Conservation (phyloP, 345 rosid genomes). For the Syzygium oleosum region DNA sequence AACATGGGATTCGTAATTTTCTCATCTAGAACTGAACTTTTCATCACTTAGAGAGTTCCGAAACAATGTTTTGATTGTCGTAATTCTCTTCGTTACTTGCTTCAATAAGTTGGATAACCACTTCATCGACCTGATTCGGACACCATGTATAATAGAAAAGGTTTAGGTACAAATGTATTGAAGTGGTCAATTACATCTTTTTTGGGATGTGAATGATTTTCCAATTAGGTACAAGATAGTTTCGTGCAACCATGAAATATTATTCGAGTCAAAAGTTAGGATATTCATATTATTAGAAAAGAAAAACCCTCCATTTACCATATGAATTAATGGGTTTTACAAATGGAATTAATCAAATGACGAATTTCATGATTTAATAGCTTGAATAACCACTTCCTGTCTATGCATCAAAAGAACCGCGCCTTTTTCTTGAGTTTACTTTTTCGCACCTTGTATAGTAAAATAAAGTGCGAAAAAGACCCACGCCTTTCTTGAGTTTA, state of each 20-base stretch:
- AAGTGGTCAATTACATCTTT: not conserved
- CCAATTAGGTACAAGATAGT: not conserved
- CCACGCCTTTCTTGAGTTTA: not conserved
- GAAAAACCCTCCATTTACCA: not conserved
- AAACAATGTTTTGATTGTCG: too few relatives aligned
- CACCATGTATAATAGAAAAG: not conserved
- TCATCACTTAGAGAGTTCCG: too few relatives aligned
- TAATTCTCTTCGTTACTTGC: not conserved
- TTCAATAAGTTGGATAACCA: not conserved
- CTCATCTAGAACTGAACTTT: not conserved
- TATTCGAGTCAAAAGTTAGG: not conserved
- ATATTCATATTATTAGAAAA: not conserved
- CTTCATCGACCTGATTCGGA: not conserved
- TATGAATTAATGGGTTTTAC: not conserved
- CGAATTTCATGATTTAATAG: not conserved
- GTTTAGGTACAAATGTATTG: not conserved
- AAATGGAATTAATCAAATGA: not conserved
- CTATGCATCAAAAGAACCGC: not conserved
- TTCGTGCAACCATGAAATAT: not conserved
- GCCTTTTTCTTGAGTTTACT: not conserved
- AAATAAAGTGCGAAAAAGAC: not conserved
- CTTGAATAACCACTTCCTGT: not conserved
- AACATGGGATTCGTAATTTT: not conserved
- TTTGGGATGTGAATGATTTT: not conserved
- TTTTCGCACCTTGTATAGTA: not conserved